A percentile compares a stretch with the other conserved stretches of the same genome.
phyloP scores from a whole-genome alignment of 2,329 filamentous ascomycete genomes.

The Hortaea werneckii region DNA sequence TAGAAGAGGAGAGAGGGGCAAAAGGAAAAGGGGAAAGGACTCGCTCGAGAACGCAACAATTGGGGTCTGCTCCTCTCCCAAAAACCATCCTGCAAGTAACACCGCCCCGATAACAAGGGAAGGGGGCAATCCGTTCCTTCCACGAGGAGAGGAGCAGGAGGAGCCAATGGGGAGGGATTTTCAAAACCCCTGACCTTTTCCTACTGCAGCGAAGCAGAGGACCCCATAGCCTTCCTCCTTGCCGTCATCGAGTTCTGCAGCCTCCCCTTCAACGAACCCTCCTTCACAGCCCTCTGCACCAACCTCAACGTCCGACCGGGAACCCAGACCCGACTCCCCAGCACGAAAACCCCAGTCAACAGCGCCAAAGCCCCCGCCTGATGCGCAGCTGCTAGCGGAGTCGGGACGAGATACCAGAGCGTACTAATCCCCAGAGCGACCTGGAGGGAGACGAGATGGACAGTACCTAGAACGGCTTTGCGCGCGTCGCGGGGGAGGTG shows the following conservation, averaged over 20 bases:
- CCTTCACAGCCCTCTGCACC: constrained; percentile 12
- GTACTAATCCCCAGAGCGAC: constrained; percentile 81
- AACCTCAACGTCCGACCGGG: constrained; percentile 39
- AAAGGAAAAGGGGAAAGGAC: too few relatives aligned
- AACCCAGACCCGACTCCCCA: constrained; percentile 68
- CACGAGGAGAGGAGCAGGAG: too few relatives aligned
- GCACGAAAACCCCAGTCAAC: constrained; percentile 68
- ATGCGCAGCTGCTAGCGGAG: constrained; percentile 76
- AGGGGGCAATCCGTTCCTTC: too few relatives aligned
- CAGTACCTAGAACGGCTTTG: constrained; percentile 66
- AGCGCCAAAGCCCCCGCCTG: constrained; percentile 84
- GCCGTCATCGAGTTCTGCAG: neutral
- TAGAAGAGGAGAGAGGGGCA: too few relatives aligned
- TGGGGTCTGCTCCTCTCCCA: too few relatives aligned
- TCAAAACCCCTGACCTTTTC: too few relatives aligned
- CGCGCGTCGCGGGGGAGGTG: constrained; percentile 49
- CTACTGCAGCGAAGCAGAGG: too few relatives aligned
- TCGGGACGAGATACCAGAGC: constrained; percentile 86
- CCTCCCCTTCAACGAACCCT: neutral
- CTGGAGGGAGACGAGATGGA: constrained; percentile 75
- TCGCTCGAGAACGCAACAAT: too few relatives aligned
- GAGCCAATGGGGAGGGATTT: too few relatives aligned
- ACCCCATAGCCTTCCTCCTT: too few relatives aligned
- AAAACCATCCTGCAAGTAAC: too few relatives aligned
- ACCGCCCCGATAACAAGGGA: too few relatives aligned